Evolutionary conservation across 257 asterid species (phyloP), one percentile per base, ranked within the genome.

Genomic region (Euphrasia confusa): DNA sequence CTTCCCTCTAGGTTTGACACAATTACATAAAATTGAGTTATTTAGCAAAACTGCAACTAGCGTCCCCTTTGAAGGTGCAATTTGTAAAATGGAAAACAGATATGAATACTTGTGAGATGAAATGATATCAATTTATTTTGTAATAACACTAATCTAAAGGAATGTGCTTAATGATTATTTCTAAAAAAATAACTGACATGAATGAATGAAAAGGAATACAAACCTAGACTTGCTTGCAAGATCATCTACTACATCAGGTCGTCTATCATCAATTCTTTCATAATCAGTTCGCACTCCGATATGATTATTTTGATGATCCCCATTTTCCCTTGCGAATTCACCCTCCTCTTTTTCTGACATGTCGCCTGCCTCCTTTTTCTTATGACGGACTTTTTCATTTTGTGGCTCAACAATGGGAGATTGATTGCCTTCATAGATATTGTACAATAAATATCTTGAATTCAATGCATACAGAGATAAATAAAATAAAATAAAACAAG

Each of bases 181-280:
- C n/a, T 63, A 75, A 73, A 69, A 37, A 73, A 77, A n/a, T n/a
- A n/a, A n/a, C n/a, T 33, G 73, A 64, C 42, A 72, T 15, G 70
- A 33, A 45, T 12, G 40, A 68, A 69, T 30, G 50, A 24, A 35
- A 75, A 54, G 73, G 64, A 66, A 52, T 58, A 53, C 64, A 37
- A 59, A 92, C 99, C 97, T 89, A 60, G 93, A 89, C 77, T 92
- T 86, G 71, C 83, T 80, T 32, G 89, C 95, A 77, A 54, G 83
- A 65, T 86, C 86, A 60, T 89, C 87, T 42, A 84, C 84, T 50
- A 83, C 81, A 83, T 83, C 89, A 73, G 88, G 91, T 64, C 75
- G 93, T 69, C 84, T 74, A 67, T 76, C 85, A 32, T 75, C 80
- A 75, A 66, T 77, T 70, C 78, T 79, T 55, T 80, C 83, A 33